Evolutionary conservation across 2,329 filamentous ascomycete genomes (phyloP).

Genomic region (Fusarium pilosicola): DNA sequence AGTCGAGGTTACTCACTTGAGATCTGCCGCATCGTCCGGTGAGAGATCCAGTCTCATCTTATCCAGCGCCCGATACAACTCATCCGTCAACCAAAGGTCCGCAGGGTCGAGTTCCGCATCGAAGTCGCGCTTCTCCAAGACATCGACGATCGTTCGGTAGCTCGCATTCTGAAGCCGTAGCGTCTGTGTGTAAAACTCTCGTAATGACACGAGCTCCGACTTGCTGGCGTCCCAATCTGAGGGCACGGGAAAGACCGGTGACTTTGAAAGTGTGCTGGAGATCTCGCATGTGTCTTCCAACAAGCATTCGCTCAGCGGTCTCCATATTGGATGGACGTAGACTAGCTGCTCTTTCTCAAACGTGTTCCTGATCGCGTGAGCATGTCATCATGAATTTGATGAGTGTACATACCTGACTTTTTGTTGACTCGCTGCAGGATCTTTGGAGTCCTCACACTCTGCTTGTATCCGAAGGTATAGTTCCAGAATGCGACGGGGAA

Average conservation of each 20-base stretch:
- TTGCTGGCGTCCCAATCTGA: constrained; percentile 38
- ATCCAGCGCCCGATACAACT: constrained; percentile 32
- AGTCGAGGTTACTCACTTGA: constrained; percentile 13
- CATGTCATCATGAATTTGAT: neutral
- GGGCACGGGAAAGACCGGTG: constrained; percentile 35
- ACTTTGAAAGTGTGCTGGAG: constrained; percentile 37
- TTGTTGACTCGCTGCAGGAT: constrained; percentile 11
- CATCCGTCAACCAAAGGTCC: constrained; percentile 30
- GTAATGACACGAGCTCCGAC: constrained; percentile 33
- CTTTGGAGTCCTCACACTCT: constrained; percentile 29
- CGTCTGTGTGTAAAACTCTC: constrained; percentile 38
- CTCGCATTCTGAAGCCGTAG: constrained; percentile 31
- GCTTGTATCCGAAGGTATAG: constrained; percentile 40
- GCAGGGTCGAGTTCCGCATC: constrained; percentile 32
- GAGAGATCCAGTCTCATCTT: constrained; percentile 32
- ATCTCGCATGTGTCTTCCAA: constrained; percentile 36
- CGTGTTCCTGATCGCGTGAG: constrained; percentile 11
- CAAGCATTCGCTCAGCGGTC: constrained; percentile 36
- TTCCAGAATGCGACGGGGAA: constrained; percentile 38
- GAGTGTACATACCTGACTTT: constrained; percentile 36
- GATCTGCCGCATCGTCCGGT: constrained; percentile 17
- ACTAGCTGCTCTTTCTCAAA: constrained; percentile 39
- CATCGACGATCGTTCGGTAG: constrained; percentile 23
- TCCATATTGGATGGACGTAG: constrained; percentile 38
- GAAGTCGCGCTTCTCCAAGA: constrained; percentile 34